phyloP scores from a whole-genome alignment of 164 flowering plant genomes.

The Vitis vinifera region ASM3070453v1 NC_081822.1:30866501-30867000 shows the following conservation, averaged over 20 bases:
- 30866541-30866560: too few relatives aligned
- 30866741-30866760: not conserved
- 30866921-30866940: conserved; percentile 15
- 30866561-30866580: too few relatives aligned
- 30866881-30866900: conserved; percentile 2
- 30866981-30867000: too few relatives aligned
- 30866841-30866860: not conserved
- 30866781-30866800: not conserved
- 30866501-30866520: too few relatives aligned
- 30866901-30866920: conserved; percentile 2
- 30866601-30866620: too few relatives aligned
- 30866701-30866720: not conserved
- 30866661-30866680: not conserved
- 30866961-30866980: not conserved
- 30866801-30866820: not conserved
- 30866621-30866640: too few relatives aligned
- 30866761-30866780: not conserved
- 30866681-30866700: too few relatives aligned
- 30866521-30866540: too few relatives aligned
- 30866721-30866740: not conserved
- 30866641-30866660: not conserved
- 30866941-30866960: conserved; percentile 1
- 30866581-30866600: too few relatives aligned
- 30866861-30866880: conserved; percentile 6
- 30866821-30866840: too few relatives aligned